These are phyloP conservation scores for Astrothelium macrocarpum DNA, from an alignment of 495 filamentous ascomycete genomes.

Conservation along the genomic window DNA sequence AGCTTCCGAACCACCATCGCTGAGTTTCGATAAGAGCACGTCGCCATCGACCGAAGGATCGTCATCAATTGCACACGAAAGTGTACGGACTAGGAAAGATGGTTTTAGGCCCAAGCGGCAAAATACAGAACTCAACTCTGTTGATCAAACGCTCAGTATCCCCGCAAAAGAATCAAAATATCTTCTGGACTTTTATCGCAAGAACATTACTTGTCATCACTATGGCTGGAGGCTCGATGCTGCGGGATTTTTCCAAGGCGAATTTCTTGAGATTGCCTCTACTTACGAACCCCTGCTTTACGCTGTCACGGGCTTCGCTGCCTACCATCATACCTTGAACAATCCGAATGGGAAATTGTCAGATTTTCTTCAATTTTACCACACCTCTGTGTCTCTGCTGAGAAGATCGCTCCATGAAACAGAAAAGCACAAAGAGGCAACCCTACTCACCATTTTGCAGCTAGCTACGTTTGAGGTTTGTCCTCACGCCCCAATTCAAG, in stretches of 20 bases:
- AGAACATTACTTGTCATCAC: constrained; percentile 67
- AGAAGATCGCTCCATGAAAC: constrained; percentile 59
- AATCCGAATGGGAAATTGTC: constrained; percentile 60
- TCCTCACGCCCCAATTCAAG: background rate
- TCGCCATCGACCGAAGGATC: constrained; percentile 29
- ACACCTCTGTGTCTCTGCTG: constrained; percentile 69
- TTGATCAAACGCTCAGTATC: constrained; percentile 19
- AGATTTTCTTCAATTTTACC: constrained; percentile 83
- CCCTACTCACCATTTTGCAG: constrained; percentile 79
- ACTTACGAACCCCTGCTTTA: constrained; percentile 76
- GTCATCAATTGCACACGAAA: constrained; percentile 11
- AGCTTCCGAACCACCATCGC: constrained; percentile 25
- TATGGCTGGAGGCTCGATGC: constrained; percentile 64
- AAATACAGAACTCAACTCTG: background rate
- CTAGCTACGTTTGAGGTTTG: constrained; percentile 87
- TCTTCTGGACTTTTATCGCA: constrained; percentile 68
- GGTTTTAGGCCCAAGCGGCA: background rate
- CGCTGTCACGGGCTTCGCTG: constrained; percentile 82
- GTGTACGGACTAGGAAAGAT: background rate
- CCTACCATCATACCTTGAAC: constrained; percentile 71
- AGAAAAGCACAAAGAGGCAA: constrained; percentile 62
- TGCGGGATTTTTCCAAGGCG: constrained; percentile 60
- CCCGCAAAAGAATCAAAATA: constrained; percentile 60
- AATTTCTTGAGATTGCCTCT: constrained; percentile 60
- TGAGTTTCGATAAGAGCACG: constrained; percentile 24